phyloP scores from a whole-genome alignment of 495 filamentous ascomycete genomes.

The Aspergillus ostianus region DNA sequence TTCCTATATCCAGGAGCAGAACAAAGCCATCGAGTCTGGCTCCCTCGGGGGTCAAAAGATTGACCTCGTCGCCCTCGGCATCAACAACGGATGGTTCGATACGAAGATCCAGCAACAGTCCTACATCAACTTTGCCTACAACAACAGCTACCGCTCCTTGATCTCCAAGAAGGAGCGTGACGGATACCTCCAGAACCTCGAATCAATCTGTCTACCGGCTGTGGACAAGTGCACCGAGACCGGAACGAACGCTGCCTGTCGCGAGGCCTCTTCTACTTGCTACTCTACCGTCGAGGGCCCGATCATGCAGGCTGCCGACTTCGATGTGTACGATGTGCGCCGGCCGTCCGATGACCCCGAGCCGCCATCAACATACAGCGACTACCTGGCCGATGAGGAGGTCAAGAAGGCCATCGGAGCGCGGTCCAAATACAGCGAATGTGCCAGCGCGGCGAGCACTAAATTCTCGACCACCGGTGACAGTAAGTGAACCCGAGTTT shows the following conservation, averaged over 20 bases:
- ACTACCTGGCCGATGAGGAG: conserved; percentile 36
- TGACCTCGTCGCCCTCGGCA: conserved; percentile 52
- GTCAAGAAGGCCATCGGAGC: conserved; percentile 54
- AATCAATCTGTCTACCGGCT: conserved; percentile 39
- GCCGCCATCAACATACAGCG: conserved; percentile 47
- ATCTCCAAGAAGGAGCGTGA: conserved; percentile 43
- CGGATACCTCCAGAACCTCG: conserved; percentile 37
- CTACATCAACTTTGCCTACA: conserved; percentile 51
- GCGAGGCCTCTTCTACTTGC: conserved; percentile 43
- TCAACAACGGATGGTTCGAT: conserved; percentile 60
- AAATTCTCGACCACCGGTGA: conserved; percentile 50
- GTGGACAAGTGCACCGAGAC: conserved; percentile 35
- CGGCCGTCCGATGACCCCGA: conserved; percentile 41
- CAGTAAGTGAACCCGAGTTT: conserved; percentile 22
- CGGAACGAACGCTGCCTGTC: conserved; percentile 39
- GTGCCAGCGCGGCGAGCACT: conserved; percentile 34
- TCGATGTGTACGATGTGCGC: conserved; percentile 54
- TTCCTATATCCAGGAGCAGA: conserved; percentile 51
- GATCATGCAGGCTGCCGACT: conserved; percentile 31
- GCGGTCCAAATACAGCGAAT: conserved; percentile 44
- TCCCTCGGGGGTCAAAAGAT: conserved; percentile 45
- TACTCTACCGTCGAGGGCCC: conserved; percentile 43
- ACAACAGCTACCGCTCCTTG: conserved; percentile 51
- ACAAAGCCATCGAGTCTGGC: conserved; percentile 41
- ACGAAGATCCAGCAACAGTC: conserved; percentile 47